Base-by-base conservation (phyloP, 2,329 filamentous ascomycete genomes). In the Cladosporium velox region DNA sequence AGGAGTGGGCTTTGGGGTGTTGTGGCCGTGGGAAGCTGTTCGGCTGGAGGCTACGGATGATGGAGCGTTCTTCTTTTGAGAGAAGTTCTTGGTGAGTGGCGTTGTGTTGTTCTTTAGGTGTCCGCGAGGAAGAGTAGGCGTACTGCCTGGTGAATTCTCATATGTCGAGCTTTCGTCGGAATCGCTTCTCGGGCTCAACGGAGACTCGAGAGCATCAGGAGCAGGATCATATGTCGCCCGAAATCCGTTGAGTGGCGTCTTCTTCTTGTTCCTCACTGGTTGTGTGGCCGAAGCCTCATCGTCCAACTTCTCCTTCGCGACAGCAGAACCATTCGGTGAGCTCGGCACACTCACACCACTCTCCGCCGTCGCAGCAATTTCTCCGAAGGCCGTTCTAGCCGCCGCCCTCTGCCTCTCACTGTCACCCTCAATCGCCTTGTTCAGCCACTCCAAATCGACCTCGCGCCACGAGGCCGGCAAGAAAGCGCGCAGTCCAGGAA, bases 391-490 rank as follows among this genome's bases (percentile, higher is more conserved):
- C 44, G 28, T 32, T 32, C 41, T 54, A 38, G 34, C 52, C 21
- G 49, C 11, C 1, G 55, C 41, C n/a, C 59, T 54, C 28, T 41
- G 44, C 24, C 10, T 28, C 32, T 59, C 41, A 15, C 35, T 32
- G 24, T 68, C 60, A 1, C 38, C 57, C 57, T 66, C 67, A 2
- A 67, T 28, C 11, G 66, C 66, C 12, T 34, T 21, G 21, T 70
- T 59, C 49, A 72, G 24, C 65, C 67, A 68, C 3, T 49, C 41
- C 32, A 70, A 28, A 26, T 69, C 65, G 11, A 62, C 32, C 2
- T 52, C 62, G 51, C 65, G 60, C 70, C 70, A 72, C 3, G 18
- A n/a, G 28, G 44, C 3, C 18, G 68, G 68, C 26, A 72, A 41
- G 41, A 70, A 69, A 28, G 62, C 62, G 12, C 61, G 21, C 18